Evolutionary conservation across 2,329 filamentous ascomycete genomes (phyloP), one percentile per base, ranked within the genome.

Genomic region (Pseudogymnoascus sp.): DNA sequence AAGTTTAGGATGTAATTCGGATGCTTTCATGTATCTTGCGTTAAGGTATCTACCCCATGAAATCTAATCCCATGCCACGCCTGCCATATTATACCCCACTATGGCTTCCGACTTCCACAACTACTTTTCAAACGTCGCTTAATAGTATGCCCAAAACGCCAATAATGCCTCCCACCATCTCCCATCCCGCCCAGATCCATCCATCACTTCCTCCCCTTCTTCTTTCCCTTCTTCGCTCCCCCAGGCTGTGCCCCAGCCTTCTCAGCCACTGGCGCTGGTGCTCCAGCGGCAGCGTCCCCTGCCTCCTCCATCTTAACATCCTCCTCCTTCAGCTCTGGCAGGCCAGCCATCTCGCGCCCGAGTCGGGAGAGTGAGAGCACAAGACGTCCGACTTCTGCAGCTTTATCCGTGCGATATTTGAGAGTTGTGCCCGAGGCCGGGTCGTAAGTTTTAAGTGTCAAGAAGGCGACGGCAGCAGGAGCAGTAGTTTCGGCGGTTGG

Each of bases 371-470:
- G 74, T 44, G 87, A 71, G 59, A 85, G 84, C 62, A 99, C 84
- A 69, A 99, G 76, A 29, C 94, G 81, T 24, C 88, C 87, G 8
- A 99, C 92, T 76, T 97, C 93, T 17, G 90, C 90, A 17, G 89
- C 90, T 76, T 96, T 96, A 72, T 87, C 88, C 36, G 94, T 99
- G 72, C 84, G 83, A 79, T 97, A 97, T 77, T 97, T 96, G 65
- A 99, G 81, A 64, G 87, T 87, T 62, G 87, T 86, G 70, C 94
- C 94, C 61, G 86, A 88, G 41, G 78, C 78, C 0, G 94, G 89
- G 73, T 97, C 90, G 77, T 86, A 97, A 4, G 94, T 94, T 78
- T 96, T 97, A 64, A 99, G 78, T 3, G 86, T 87, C 59, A 99
- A 86, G 61, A 81, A 84, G 66, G 88, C 92, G 4, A 86, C 79